These are phyloP conservation scores for Calycina herbarum DNA, from an alignment of 2,329 filamentous ascomycete genomes.

Conservation along the genomic window DNA sequence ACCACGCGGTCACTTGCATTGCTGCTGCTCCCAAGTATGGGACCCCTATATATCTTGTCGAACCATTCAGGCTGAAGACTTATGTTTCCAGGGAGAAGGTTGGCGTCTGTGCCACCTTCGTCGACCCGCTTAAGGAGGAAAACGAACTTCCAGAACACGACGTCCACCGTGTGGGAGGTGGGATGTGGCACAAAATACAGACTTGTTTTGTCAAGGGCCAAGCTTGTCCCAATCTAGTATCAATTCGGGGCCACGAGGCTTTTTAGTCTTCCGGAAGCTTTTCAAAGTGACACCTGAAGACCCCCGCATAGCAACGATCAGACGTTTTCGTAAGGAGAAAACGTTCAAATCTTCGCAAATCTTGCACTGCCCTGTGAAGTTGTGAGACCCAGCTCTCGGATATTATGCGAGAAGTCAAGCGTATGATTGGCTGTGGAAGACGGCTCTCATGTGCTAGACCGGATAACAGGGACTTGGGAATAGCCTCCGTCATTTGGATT, in stretches of 20 bases:
- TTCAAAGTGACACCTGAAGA: conserved; percentile 10
- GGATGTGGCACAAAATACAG: conserved; percentile 7
- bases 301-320: conserved; percentile 16
- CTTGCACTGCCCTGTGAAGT: conserved; percentile 13
- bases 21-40: neutral
- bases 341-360: neutral
- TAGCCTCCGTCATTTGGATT: conserved; percentile 13
- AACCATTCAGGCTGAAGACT: conserved; percentile 23
- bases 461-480: conserved; percentile 13
- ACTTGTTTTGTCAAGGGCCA: conserved; percentile 7
- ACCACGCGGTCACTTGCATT: conserved; percentile 22
- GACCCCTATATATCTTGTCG: conserved; percentile 2
- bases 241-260: conserved; percentile 19
- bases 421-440: conserved; percentile 17
- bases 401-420: conserved; percentile 18
- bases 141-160: conserved; percentile 15
- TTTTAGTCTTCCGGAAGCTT: conserved; percentile 19
- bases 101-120: conserved; percentile 23
- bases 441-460: conserved; percentile 16
- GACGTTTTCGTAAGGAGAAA: conserved; percentile 17
- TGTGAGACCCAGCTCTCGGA: conserved; percentile 26
- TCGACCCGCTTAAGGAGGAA: conserved; percentile 4
- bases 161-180: conserved; percentile 6
- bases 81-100: conserved; percentile 23
- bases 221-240: conserved; percentile 14